Base-by-base conservation (phyloP, 768 basidiomycete species). In the Russula earlei region DNA sequence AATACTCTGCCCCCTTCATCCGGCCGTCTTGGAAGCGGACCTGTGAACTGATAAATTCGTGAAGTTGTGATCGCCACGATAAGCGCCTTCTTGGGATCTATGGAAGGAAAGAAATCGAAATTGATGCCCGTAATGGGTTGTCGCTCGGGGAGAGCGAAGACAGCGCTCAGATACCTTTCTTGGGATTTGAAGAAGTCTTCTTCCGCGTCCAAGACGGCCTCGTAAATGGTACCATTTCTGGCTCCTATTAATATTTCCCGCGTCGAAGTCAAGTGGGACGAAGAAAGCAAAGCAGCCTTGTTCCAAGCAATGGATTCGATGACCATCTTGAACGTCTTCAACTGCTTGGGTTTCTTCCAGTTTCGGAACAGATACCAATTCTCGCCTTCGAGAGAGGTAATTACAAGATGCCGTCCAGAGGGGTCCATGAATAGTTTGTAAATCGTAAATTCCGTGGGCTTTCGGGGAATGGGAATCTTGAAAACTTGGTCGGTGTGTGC, bases 291-390 rank as follows among this genome's bases (percentile, higher is more conserved):
- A 48, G 79, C 77, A 50, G 80, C 66, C 69, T 81, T 86, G 64
- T 91, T 93, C 95, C 95, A 98, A 0, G 90, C 90, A 38, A 98
- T 75, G 59, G 89, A 85, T 68, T 94, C 90, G 61, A 98, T 86
- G 65, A 89, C 77, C 75, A 91, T 84, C 67, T 89, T 86, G 70
- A 93, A 86, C 8, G 75, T 73, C 65, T 89, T 86, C 51, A 98
- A 74, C 42, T 78, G 84, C 42, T 81, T 79, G 0, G 91, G 85
- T 64, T 92, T 90, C 73, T 87, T 87, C 81, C 85, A 86, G 9
- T 79, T 77, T 51, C 79, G 76, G 65, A 82, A 92, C 4, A 93
- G 72, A 67, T 98, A 97, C 84, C 89, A 97, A 59, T 91, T 94
- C 67, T 99, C 94, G 49, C 92, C 92, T 64, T 91, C 83, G 12